Conservation (phyloP, 441 rosid genomes). For the Manihot esculenta region DNA sequence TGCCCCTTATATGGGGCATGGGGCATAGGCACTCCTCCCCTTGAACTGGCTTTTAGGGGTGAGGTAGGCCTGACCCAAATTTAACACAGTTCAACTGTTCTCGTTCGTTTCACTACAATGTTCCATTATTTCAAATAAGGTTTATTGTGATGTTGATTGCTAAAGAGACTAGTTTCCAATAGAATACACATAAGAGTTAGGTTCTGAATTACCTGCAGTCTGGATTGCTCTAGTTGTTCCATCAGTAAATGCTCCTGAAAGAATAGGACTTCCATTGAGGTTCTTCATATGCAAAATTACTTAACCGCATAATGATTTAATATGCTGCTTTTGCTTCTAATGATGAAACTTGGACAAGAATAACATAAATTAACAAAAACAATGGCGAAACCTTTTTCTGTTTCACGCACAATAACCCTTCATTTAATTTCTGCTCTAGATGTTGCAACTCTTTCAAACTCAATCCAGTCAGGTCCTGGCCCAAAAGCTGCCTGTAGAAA, state of each 20-base stretch:
- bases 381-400: slow-evolving; percentile 58
- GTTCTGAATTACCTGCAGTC: slow-evolving; percentile 50
- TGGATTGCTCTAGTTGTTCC: slow-evolving; percentile 76
- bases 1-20: too few species aligned
- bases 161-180: slow-evolving; percentile 4
- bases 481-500: slow-evolving; percentile 53
- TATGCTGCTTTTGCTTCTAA: not conserved
- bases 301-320: not conserved
- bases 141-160: not conserved
- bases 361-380: not conserved
- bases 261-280: slow-evolving; percentile 18
- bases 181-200: slow-evolving; percentile 16
- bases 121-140: not conserved
- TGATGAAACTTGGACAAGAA: slow-evolving; percentile 2
- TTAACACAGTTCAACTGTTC: not conserved
- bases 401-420: slow-evolving; percentile 60
- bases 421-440: slow-evolving; percentile 66
- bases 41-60: too few species aligned
- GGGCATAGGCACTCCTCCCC: too few species aligned
- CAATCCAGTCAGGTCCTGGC: slow-evolving; percentile 61
- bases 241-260: slow-evolving; percentile 70
- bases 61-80: too few species aligned
- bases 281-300: slow-evolving; percentile 5
- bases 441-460: slow-evolving; percentile 70
- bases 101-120: not conserved